Conservation (phyloP, 169 alveolate species). For the Plasmodium vivax region DNA sequence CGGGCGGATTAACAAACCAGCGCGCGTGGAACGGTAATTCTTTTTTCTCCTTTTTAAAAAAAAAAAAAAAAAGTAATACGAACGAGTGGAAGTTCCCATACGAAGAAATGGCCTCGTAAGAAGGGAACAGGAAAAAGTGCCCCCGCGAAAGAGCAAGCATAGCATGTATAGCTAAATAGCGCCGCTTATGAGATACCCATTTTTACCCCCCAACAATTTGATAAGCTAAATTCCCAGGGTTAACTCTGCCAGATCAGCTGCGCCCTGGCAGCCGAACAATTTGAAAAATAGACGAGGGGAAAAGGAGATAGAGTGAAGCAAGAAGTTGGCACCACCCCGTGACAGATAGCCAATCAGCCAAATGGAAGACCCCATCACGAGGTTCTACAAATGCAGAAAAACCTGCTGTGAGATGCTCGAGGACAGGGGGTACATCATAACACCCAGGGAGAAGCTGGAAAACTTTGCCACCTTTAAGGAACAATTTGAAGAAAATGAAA, state of each 20-base stretch:
- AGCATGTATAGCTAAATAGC: background rate
- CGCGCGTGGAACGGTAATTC: background rate
- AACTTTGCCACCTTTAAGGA: slow-evolving; percentile 89
- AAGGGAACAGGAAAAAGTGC: background rate
- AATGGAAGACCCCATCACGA: slow-evolving; percentile 90
- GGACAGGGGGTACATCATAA: slow-evolving; percentile 92
- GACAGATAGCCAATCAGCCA: background rate
- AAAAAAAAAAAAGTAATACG: background rate
- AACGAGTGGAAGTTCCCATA: background rate
- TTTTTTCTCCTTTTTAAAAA: no score
- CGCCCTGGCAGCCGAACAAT: background rate
- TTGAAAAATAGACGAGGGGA: background rate
- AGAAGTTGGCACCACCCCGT: background rate
- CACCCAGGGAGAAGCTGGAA: slow-evolving; percentile 88
- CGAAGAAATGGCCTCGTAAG: background rate
- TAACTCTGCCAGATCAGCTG: background rate
- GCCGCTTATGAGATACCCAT: background rate
- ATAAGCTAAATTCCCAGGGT: background rate
- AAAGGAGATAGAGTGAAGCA: background rate
- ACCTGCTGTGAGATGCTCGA: slow-evolving; percentile 94
- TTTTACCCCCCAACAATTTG: background rate
- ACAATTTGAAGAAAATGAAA: slow-evolving; percentile 84
- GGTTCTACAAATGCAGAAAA: slow-evolving; percentile 90
- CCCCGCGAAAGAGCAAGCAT: background rate
- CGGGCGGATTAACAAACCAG: background rate